Evolutionary conservation across 495 filamentous ascomycete genomes (phyloP).

Genomic region (Talaromyces liani): DNA sequence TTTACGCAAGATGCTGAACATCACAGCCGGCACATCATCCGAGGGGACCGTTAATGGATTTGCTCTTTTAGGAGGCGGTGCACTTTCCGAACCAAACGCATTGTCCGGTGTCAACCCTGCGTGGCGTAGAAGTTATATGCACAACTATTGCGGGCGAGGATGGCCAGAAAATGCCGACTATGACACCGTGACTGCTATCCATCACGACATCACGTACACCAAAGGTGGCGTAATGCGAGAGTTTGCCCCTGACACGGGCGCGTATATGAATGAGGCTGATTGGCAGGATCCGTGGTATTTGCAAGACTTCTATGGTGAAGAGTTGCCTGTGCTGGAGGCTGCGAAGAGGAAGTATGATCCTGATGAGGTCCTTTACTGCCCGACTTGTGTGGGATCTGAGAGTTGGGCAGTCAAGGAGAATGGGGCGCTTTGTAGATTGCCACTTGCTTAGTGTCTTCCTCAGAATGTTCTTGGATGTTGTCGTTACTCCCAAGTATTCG

Average conservation of each 20-base stretch:
- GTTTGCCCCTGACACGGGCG: constrained; percentile 17
- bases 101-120: too few relatives aligned
- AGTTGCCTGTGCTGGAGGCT: neutral
- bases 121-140: too few relatives aligned
- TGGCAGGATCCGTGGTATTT: constrained; percentile 1
- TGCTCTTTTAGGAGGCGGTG: too few relatives aligned
- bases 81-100: too few relatives aligned
- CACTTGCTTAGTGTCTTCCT: neutral
- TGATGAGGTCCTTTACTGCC: neutral
- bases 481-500: too few relatives aligned
- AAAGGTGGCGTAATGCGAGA: constrained; percentile 34
- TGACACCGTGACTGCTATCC: too few relatives aligned
- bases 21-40: too few relatives aligned
- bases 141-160: too few relatives aligned
- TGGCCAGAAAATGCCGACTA: too few relatives aligned
- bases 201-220: constrained; percentile 26
- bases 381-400: neutral
- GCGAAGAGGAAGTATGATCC: neutral
- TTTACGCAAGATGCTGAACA: too few relatives aligned
- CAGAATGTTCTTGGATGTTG: neutral
- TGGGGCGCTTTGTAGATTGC: neutral
- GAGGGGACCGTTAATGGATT: too few relatives aligned
- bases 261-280: constrained; percentile 43
- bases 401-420: neutral
- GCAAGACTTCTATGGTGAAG: neutral